phyloP scores from a whole-genome alignment of 306 rosid genomes.

The Albizia julibrissin region DNA sequence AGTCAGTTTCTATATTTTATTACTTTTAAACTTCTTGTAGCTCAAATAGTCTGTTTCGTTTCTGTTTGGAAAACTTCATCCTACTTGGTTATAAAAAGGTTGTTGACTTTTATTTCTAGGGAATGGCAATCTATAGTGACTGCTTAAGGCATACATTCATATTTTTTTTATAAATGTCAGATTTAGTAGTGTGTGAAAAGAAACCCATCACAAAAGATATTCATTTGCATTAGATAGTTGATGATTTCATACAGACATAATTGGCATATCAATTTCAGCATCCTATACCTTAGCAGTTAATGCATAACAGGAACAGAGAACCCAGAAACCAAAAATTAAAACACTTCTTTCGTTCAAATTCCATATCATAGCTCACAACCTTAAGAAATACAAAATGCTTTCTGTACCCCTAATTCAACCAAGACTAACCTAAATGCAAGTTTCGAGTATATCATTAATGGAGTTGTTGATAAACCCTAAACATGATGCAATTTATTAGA shows the following conservation, averaged over 20 bases:
- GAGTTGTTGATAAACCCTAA: neutral
- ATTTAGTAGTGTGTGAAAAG: conserved; percentile 3
- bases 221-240: neutral
- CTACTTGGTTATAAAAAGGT: conserved; percentile 1
- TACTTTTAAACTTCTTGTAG: conserved; percentile 6
- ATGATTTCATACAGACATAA: conserved; percentile 3
- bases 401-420: neutral
- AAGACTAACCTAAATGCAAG: neutral
- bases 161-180: conserved; percentile 6
- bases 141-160: neutral
- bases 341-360: conserved; percentile 2
- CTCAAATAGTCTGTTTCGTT: conserved; percentile 5
- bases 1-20: conserved; percentile 10
- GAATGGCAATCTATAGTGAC: neutral
- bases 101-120: conserved; percentile 27
- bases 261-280: neutral
- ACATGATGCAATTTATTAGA: neutral
- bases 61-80: conserved; percentile 15
- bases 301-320: neutral
- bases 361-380: neutral
- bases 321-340: neutral
- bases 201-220: conserved; percentile 3
- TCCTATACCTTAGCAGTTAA: neutral
- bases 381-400: neutral
- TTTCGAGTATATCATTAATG: neutral